These are phyloP conservation scores for Aspergillus conjunctus DNA, from an alignment of 495 filamentous ascomycete species.

Conservation along the genomic window DNA sequence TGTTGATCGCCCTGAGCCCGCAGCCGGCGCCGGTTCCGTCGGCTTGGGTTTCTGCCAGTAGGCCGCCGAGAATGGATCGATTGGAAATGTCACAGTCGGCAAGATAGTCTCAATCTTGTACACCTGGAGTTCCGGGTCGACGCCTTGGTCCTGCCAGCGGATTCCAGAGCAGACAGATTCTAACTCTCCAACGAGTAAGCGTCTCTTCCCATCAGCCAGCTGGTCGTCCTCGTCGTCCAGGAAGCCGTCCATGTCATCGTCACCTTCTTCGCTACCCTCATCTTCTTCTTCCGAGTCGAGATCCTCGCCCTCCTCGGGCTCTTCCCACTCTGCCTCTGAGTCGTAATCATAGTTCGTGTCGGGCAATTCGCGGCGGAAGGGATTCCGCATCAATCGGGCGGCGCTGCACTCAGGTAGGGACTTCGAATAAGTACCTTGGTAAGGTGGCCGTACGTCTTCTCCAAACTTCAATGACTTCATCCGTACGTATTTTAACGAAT, in stretches of 20 bases:
- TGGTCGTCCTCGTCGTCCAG: constrained; percentile 55
- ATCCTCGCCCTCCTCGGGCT: constrained; percentile 78
- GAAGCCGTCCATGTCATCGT: constrained; percentile 58
- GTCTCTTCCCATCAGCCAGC: constrained; percentile 42
- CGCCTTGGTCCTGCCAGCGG: constrained; percentile 70
- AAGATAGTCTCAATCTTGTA: constrained; percentile 75
- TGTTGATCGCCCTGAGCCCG: constrained; percentile 23
- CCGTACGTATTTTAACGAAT: constrained; percentile 63
- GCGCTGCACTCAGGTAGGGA: constrained; percentile 50
- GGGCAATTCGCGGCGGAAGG: constrained; percentile 62
- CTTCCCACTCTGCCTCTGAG: constrained; percentile 94
- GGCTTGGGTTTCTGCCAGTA: constrained; percentile 70
- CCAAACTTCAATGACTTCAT: constrained; percentile 80
- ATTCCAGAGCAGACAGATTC: constrained; percentile 76
- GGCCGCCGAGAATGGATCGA: constrained; percentile 80
- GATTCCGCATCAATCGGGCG: constrained; percentile 66
- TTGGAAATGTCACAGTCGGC: constrained; percentile 55
- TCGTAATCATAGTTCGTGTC: constrained; percentile 92
- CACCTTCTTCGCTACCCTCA: constrained; percentile 52
- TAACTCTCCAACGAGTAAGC: constrained; percentile 64
- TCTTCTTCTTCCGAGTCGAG: constrained; percentile 80
- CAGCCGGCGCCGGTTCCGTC: constrained; percentile 22
- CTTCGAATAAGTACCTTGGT: constrained; percentile 80
- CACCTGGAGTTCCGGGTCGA: constrained; percentile 46
- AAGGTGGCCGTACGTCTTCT: constrained; percentile 89